Conservation (phyloP, 1,284 basidiomycete species). For the Polyporus tsugae region DNA sequence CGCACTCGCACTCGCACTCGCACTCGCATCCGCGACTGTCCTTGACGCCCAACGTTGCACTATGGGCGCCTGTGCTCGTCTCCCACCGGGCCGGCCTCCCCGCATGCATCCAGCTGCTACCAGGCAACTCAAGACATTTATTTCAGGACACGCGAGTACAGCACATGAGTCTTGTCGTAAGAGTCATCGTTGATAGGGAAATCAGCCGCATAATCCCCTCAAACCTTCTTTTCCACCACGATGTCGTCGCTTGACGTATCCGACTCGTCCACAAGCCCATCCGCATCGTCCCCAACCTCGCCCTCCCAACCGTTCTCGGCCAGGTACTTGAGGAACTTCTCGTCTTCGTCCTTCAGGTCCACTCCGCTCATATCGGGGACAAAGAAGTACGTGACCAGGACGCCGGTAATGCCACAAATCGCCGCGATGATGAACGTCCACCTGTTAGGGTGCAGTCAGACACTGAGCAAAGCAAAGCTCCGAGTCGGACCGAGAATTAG, state of each 20-base stretch:
- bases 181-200: not conserved
- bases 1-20: not conserved
- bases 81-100: not conserved
- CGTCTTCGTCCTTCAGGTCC: slow-evolving; percentile 75
- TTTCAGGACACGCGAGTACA: not conserved
- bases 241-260: slow-evolving; percentile 29
- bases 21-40: not conserved
- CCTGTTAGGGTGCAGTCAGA: slow-evolving; percentile 40
- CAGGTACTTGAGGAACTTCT: slow-evolving; percentile 67
- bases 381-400: slow-evolving; percentile 74
- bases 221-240: slow-evolving; percentile 30
- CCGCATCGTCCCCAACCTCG: slow-evolving; percentile 61
- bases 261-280: slow-evolving; percentile 41
- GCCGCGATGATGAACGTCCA: slow-evolving; percentile 80
- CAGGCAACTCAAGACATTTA: not conserved
- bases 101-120: too few relatives aligned
- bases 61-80: slow-evolving; percentile 6
- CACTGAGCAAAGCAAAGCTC: not conserved
- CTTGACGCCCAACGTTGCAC: not conserved
- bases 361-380: slow-evolving; percentile 74
- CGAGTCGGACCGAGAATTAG: not conserved
- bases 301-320: slow-evolving; percentile 73
- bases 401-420: slow-evolving; percentile 69
- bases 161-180: slow-evolving; percentile 8
- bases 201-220: not conserved